Evolutionary conservation across 192 early-diverging fungal species (phyloP).

Genomic region (Coemansia aciculifera): DNA sequence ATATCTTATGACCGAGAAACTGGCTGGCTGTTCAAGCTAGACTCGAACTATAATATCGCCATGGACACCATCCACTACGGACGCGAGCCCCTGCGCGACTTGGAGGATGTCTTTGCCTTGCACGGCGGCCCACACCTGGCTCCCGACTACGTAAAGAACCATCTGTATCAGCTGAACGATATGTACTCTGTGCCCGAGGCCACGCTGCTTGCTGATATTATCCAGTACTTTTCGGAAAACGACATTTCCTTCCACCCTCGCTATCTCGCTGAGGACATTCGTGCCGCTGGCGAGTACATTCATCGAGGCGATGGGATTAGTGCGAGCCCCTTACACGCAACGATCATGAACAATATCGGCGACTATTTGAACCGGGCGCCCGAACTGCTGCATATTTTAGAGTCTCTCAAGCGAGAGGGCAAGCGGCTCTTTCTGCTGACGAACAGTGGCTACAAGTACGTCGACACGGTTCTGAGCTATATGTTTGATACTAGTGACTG

Average conservation of each 20-base stretch:
- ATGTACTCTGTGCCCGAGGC: slow-evolving; percentile 62
- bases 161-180: slow-evolving; percentile 64
- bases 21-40: slow-evolving; percentile 67
- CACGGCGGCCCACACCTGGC: slow-evolving; percentile 63
- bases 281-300: slow-evolving; percentile 55
- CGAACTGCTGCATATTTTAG: slow-evolving; percentile 55
- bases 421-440: slow-evolving; percentile 63
- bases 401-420: slow-evolving; percentile 46
- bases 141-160: slow-evolving; percentile 57
- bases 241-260: slow-evolving; percentile 62
- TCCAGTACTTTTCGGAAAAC: slow-evolving; percentile 62
- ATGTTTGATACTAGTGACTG: slow-evolving; percentile 55
- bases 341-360: slow-evolving; percentile 53
- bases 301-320: slow-evolving; percentile 56
- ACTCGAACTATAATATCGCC: slow-evolving; percentile 64
- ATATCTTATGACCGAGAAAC: slow-evolving; percentile 61
- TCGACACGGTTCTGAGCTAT: slow-evolving; percentile 54
- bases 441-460: slow-evolving; percentile 61
- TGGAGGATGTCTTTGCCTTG: slow-evolving; percentile 57
- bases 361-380: slow-evolving; percentile 55
- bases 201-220: slow-evolving; percentile 59
- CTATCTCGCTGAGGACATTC: slow-evolving; percentile 63
- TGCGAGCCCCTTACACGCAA: slow-evolving; percentile 51
- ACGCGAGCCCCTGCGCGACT: slow-evolving; percentile 56
- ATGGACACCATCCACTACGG: slow-evolving; percentile 59